A percentile compares a stretch with the other conserved stretches of the same genome.
These are phyloP conservation scores for Macadamia tetraphylla DNA, from an alignment of 164 flowering plant genomes.

Conservation along the genomic window DNA sequence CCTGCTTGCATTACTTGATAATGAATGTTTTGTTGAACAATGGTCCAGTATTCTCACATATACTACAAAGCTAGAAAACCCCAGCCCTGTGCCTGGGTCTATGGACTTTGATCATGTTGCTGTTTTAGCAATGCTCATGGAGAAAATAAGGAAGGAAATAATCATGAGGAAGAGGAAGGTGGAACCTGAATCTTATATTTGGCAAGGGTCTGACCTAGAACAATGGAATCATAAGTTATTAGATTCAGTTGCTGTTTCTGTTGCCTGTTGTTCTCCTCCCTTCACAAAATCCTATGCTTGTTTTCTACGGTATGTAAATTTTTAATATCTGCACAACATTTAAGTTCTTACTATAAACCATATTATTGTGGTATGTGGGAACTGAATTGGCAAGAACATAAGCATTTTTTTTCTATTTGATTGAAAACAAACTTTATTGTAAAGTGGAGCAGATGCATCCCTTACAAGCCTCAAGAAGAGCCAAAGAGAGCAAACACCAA, in stretches of 20 bases:
- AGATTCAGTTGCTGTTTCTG: conserved; percentile 57
- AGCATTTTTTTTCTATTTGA: no score
- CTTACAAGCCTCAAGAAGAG: no score
- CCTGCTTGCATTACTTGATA: conserved; percentile 71
- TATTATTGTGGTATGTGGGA: background rate
- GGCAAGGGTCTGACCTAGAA: conserved; percentile 18
- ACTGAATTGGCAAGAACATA: background rate
- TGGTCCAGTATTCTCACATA: conserved; percentile 53
- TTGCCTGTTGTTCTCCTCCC: conserved; percentile 38
- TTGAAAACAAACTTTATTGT: no score
- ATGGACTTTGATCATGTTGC: conserved; percentile 25
- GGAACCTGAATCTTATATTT: conserved; percentile 9
- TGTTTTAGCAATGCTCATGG: conserved; percentile 59
- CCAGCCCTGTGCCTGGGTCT: conserved; percentile 19
- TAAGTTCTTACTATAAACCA: background rate
- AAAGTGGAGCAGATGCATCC: no score
- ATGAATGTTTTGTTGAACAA: conserved; percentile 65
- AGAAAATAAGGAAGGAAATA: conserved; percentile 47
- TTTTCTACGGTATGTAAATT: conserved; percentile 55
- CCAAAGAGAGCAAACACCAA: no score
- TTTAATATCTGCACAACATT: background rate
- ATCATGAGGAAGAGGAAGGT: conserved; percentile 20
- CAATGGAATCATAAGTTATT: conserved; percentile 70
- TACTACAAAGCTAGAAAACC: conserved; percentile 25
- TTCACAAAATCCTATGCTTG: conserved; percentile 30